Evolutionary conservation across 306 rosid species (phyloP), one percentile per base, ranked within the genome.

Genomic region (Cercis canadensis): DNA sequence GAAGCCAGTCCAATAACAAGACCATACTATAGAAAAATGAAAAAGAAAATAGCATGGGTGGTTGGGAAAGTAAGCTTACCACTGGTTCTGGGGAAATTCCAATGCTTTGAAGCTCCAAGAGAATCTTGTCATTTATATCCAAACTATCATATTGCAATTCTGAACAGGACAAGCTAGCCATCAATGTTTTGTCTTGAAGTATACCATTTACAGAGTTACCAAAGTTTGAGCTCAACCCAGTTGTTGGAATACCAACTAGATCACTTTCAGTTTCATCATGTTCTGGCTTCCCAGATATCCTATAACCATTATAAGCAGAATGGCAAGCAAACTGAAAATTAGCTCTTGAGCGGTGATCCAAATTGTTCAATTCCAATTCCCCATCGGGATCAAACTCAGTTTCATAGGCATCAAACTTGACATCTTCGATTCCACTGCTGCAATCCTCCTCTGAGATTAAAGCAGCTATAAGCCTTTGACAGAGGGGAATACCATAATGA

Each of bases 61-160:
- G 53, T 67, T 32, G 57, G 54, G 73, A 51, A 67, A 50, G 73
- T 73, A 64, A 64, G 83, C 90, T 40, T 82, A 95, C 99, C 93
- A 82, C 85, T 13, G 85, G 80, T 29, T 87, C 93, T 18, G 88
- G 96, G 75, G 80, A 83, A 69, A 95, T 79, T 76, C 92, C 99
- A 73, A 95, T 79, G 67, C 97, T 92, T 67, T 82, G 96, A 81
- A 95, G 84, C 87, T 95, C 99, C 88, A 92, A 78, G 41, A 95
- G 89, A 82, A 95, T 85, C 79, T 82, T 95, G 62, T 92, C 96
- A 80, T 92, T 87, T 65, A 95, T 62, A 60, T 78, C 77, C 85
- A 88, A 77, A 81, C 70, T 78, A 69, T 81, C 90, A 74, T 89
- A 93, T 62, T 86, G 94, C 55, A 78, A 78, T 73, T 94, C 99